Base-by-base conservation (phyloP, 2,329 filamentous ascomycete species). In the Aureobasidium zeae region DNA sequence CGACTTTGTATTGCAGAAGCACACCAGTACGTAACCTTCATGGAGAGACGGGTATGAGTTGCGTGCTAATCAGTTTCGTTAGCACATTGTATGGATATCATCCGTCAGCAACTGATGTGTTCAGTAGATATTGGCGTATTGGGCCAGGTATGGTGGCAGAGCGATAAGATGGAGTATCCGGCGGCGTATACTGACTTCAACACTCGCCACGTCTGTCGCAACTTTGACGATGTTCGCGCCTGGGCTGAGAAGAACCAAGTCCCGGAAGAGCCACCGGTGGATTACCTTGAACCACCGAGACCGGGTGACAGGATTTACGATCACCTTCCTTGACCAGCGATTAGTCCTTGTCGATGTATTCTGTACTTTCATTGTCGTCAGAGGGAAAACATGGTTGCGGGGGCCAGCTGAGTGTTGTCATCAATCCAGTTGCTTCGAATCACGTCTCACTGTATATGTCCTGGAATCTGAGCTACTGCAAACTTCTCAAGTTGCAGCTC, bases 101-200 rank as follows among this genome's bases (percentile, higher is more conserved):
- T 81, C 32, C 71, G 76, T 1, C 76, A 81, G 54, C 72, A 77
- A 12, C 64, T 81, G 11, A 79, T 79, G 73, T 81, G 77, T 57
- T 74, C 70, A 20, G 64, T 72, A 15, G 77, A 81, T 50, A 70
- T 74, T 2, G 76, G 69, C 1, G 68, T 81, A 0, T 63, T 80
- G 0, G 76, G 76, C 10, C 75, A 81, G 51, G 68, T 80, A 5
- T 81, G 76, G 76, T 70, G 69, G 24, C 63, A 74, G 17, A 56
- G 58, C 3, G 52, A 63, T 1, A 57, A 64, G 7, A 30, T 28
- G 12, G 25, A 50, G 5, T 34, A 35, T 2, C 66, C 69, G 0
- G 59, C 63, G 31, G 65, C 74, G 1, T 79, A 76, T 49, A 73
- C 76, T 2, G 75, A 81, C 55, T 80, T 80, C 59, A 76, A 77